Conservation (phyloP, 768 basidiomycete species). For the Serendipita vermifera region DNA sequence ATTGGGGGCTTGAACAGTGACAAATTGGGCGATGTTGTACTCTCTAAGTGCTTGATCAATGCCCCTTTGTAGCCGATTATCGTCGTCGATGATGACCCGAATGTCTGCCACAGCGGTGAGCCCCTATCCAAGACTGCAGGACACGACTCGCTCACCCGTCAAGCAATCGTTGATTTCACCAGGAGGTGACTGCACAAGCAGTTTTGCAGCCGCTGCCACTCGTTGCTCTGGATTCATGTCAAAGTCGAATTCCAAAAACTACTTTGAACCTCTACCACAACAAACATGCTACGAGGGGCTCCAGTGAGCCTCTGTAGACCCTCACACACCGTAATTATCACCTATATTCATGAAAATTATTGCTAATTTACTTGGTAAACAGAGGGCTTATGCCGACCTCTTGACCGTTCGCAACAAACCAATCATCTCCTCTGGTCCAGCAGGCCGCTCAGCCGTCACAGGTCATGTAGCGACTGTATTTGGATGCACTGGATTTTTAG, state of each 20-base stretch:
- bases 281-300: neutral
- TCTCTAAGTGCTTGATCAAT: constrained; percentile 64
- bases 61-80: constrained; percentile 65
- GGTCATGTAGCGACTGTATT: constrained; percentile 95
- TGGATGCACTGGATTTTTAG: constrained; percentile 91
- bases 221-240: constrained; percentile 50
- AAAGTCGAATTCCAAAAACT: neutral
- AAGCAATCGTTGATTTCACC: constrained; percentile 96
- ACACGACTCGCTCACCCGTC: constrained; percentile 41
- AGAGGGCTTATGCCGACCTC: constrained; percentile 11
- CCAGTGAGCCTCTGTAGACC: neutral
- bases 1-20: constrained; percentile 71
- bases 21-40: constrained; percentile 84
- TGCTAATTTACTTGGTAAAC: neutral
- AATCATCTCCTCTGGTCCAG: constrained; percentile 60
- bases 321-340: neutral
- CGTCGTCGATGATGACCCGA: constrained; percentile 77
- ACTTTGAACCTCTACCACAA: constrained; percentile 4
- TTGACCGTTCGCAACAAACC: constrained; percentile 32
- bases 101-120: constrained; percentile 45
- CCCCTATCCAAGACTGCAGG: neutral
- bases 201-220: constrained; percentile 57
- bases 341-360: neutral
- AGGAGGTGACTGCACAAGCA: constrained; percentile 82
- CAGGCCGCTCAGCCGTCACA: constrained; percentile 74